These are phyloP conservation scores for Kwoniella bestiolae DNA, from an alignment of 768 basidiomycete species.

Conservation along the genomic window DNA sequence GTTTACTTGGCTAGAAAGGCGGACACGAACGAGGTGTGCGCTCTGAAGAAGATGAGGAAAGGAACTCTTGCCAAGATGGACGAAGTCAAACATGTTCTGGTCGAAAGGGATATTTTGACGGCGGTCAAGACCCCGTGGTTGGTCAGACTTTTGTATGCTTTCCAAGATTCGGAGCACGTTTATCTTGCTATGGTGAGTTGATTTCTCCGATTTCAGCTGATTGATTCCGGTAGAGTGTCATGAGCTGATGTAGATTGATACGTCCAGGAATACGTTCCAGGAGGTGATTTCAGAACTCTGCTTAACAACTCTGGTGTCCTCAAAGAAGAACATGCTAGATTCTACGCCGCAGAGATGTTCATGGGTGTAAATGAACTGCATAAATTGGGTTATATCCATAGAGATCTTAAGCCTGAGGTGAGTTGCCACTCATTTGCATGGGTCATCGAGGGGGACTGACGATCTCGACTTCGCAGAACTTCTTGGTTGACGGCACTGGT, in stretches of 20 bases:
- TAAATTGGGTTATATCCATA: constrained; percentile 96
- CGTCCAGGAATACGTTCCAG: constrained; percentile 86
- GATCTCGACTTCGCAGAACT: constrained; percentile 67
- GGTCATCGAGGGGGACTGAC: neutral
- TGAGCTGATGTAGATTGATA: constrained; percentile 7
- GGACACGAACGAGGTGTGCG: constrained; percentile 95
- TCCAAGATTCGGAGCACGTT: constrained; percentile 87
- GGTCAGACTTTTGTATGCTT: constrained; percentile 90
- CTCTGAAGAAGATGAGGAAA: constrained; percentile 96
- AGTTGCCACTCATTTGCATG: constrained; percentile 27
- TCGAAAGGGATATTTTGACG: constrained; percentile 96
- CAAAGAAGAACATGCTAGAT: constrained; percentile 94
- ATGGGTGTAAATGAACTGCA: constrained; percentile 90
- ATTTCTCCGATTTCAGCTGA: neutral
- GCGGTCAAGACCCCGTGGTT: constrained; percentile 98
- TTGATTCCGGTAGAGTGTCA: neutral
- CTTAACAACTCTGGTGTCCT: constrained; percentile 97
- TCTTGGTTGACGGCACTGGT: constrained; percentile 90
- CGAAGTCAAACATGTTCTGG: constrained; percentile 96
- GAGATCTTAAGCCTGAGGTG: constrained; percentile 97
- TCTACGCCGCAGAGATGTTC: constrained; percentile 99
- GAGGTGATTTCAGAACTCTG: constrained; percentile 96
- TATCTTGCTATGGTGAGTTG: constrained; percentile 83
- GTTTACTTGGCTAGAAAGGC: constrained; percentile 94
- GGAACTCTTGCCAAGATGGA: constrained; percentile 96